These are phyloP conservation scores for Quercus wislizeni DNA, from an alignment of 306 rosid genomes.

Conservation along the genomic window DNA sequence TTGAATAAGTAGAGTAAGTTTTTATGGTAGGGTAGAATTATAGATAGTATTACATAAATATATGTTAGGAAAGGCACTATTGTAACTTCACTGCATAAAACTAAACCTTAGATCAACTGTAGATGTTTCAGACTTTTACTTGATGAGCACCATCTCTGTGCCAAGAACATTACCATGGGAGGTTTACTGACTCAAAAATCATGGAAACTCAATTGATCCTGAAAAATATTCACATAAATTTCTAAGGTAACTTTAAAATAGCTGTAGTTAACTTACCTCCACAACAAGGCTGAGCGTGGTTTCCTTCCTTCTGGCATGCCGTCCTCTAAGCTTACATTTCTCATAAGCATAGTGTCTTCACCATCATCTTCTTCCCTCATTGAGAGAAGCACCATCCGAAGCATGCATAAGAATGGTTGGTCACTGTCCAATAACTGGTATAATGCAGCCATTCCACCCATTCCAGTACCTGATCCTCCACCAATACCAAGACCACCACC, in stretches of 20 bases:
- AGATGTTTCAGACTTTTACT: too few species aligned
- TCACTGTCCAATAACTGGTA: slow-evolving; percentile 97
- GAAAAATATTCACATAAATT: background rate
- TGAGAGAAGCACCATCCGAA: slow-evolving; percentile 93
- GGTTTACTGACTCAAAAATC: too few species aligned
- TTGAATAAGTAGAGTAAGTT: too few species aligned
- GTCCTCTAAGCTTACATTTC: slow-evolving; percentile 47
- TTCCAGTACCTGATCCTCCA: slow-evolving; percentile 98
- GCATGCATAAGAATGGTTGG: slow-evolving; percentile 98
- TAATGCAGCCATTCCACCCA: slow-evolving; percentile 96
- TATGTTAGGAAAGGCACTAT: too few species aligned
- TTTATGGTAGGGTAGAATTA: too few species aligned
- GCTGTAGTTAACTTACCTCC: slow-evolving; percentile 61
- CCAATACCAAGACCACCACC: slow-evolving; percentile 99
- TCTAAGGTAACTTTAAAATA: background rate
- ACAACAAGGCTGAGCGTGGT: slow-evolving; percentile 70
- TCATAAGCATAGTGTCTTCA: slow-evolving; percentile 51
- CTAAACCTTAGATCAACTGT: too few species aligned
- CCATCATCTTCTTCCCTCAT: slow-evolving; percentile 95
- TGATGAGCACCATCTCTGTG: too few species aligned
- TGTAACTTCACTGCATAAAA: too few species aligned
- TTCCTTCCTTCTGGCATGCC: slow-evolving; percentile 64
- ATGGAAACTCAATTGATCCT: too few species aligned
- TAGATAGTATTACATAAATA: too few species aligned
- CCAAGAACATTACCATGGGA: too few species aligned